These are phyloP conservation scores for Phytophthora crassamura DNA, from an alignment of 352 stramenopile genomes.

Conservation along the genomic window DNA sequence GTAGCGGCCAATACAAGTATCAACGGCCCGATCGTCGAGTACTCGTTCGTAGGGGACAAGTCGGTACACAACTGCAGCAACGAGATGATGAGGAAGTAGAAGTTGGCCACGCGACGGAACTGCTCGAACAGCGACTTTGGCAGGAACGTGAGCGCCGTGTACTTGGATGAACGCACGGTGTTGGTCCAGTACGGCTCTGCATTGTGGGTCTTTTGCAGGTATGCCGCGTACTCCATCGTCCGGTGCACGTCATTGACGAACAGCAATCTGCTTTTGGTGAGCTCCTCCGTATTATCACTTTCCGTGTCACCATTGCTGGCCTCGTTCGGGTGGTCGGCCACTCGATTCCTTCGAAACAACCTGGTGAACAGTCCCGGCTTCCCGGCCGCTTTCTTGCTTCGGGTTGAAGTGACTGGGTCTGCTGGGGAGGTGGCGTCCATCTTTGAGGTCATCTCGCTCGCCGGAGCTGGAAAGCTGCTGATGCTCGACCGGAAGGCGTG, in stretches of 20 bases:
- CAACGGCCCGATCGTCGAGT: constrained; percentile 86
- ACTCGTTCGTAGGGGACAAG: constrained; percentile 88
- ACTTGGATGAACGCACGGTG: constrained; percentile 92
- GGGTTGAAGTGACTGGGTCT: neutral
- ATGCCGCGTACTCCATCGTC: constrained; percentile 67
- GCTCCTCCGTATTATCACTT: constrained; percentile 11
- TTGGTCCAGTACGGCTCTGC: constrained; percentile 59
- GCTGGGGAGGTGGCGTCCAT: constrained; percentile 25
- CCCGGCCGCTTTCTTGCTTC: neutral
- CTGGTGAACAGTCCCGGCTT: constrained; percentile 8
- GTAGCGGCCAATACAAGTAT: constrained; percentile 81
- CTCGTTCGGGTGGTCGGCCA: constrained; percentile 3
- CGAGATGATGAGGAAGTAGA: constrained; percentile 97
- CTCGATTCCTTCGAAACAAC: constrained; percentile 26
- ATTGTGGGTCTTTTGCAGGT: constrained; percentile 54
- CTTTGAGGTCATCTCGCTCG: constrained; percentile 21
- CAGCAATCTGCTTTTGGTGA: constrained; percentile 65
- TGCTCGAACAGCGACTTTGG: constrained; percentile 96
- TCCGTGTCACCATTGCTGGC: neutral
- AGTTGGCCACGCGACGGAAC: constrained; percentile 96
- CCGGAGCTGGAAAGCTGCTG: constrained; percentile 15
- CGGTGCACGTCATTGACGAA: constrained; percentile 74
- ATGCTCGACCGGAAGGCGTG: constrained; percentile 21
- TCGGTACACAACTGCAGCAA: constrained; percentile 93
- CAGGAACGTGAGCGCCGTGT: constrained; percentile 95